These are phyloP conservation scores for Candida parachauliodes DNA, from an alignment of 805 yeast genomes.

Conservation along the genomic window DNA sequence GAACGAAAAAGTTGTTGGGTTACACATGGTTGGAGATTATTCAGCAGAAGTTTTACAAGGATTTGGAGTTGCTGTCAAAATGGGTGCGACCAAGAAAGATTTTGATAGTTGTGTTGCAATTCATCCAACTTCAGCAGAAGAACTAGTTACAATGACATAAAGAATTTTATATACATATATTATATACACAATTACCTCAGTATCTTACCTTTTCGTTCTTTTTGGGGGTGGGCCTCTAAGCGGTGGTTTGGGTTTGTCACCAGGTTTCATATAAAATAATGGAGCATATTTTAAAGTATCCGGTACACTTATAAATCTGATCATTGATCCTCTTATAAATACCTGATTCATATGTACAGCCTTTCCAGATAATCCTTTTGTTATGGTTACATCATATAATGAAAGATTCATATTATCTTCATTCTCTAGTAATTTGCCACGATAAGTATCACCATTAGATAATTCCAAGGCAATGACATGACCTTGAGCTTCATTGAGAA, in stretches of 20 bases:
- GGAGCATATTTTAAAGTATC: conserved; percentile 89
- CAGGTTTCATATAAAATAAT: conserved; percentile 61
- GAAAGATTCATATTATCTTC: conserved; percentile 96
- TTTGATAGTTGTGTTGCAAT: conserved; percentile 96
- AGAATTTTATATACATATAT: not conserved
- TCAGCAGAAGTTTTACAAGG: conserved; percentile 96
- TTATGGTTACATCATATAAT: conserved; percentile 73
- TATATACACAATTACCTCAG: too few species aligned
- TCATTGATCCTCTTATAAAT: conserved; percentile 87
- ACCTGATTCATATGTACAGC: conserved; percentile 78
- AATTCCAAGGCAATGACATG: conserved; percentile 82
- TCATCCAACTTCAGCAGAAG: conserved; percentile 98
- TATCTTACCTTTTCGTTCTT: conserved; percentile 14
- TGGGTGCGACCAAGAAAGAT: conserved; percentile 98
- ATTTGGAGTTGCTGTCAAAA: conserved; percentile 95
- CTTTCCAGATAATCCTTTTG: conserved; percentile 64
- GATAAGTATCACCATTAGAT: conserved; percentile 77
- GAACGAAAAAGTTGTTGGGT: conserved; percentile 91
- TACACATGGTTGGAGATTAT: conserved; percentile 88
- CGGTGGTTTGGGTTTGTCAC: conserved; percentile 67
- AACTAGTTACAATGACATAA: conserved; percentile 74
- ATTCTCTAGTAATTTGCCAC: conserved; percentile 81
- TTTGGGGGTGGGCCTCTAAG: conserved; percentile 58
- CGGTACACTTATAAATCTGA: conserved; percentile 80
- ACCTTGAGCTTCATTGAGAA: conserved; percentile 85